Evolutionary conservation across 2,329 filamentous ascomycete genomes (phyloP), one percentile per base, ranked within the genome.

Genomic region (Clonostachys rosea): DNA sequence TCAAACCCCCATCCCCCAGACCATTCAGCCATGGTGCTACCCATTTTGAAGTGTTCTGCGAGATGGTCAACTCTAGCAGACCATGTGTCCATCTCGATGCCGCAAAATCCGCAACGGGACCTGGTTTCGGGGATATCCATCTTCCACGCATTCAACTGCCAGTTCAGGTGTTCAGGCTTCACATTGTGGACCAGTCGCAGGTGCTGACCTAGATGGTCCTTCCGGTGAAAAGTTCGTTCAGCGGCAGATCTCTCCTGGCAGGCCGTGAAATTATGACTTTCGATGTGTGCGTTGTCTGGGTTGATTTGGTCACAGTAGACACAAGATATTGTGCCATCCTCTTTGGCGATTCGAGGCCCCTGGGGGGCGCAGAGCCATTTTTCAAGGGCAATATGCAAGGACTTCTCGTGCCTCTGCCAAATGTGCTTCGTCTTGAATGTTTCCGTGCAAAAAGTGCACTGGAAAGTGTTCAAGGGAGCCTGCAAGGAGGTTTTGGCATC

Each of bases 401-500:
- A 67, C 40, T 68, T 70, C 47, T 81, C 77, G 50, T 81, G 77
- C 17, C 77, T 63, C 35, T 69, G 67, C 71, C 71, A 74, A 18
- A 72, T 69, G 44, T 73, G 65, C 13, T 71, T 73, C 0, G 65
- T 64, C 43, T 66, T 67, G 53, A 74, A 74, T 0, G 66, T 67
- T 41, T 74, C 70, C 0, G 69, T 70, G 46, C 71, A 74, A 42
- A 74, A 74, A 0, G 71, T 74, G 47, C 71, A 74, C 43, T 74
- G 71, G n/a, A 63, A 66, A 2, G 52, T 53, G 12, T 59, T 59
- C 2, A 20, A 6, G 8, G 47, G 47, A 12, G 40, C 36, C 9
- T 24, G 24, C 8, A 49, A 33, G n/a, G 47, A 37, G n/a, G 47
- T 49, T 40, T 46, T 49, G 11, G 12, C 35, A 6, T 33, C 43